Evolutionary conservation across 2,329 filamentous ascomycete species (phyloP).

Genomic region (Colletotrichum sansevieriae): DNA sequence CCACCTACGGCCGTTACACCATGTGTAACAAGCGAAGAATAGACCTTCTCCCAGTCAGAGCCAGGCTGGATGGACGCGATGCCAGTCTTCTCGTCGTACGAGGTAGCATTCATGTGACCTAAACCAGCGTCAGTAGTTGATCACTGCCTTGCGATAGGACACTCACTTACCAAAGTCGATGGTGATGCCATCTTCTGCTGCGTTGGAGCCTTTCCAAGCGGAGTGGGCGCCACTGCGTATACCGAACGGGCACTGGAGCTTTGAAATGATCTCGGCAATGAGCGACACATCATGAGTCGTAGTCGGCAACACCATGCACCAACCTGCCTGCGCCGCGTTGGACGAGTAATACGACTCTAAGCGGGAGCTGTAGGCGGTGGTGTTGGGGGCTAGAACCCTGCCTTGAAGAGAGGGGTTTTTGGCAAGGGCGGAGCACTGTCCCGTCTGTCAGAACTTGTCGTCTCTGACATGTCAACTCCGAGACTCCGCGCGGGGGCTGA

Average conservation of each 20-base stretch:
- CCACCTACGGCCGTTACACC: conserved; percentile 43
- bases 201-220: conserved; percentile 45
- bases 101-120: conserved; percentile 49
- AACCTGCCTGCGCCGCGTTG: no score
- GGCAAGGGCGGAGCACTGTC: conserved; percentile 45
- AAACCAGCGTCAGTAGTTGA: background rate
- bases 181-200: conserved; percentile 45
- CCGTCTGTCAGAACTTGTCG: background rate
- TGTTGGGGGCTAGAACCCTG: conserved; percentile 44
- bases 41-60: conserved; percentile 47
- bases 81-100: conserved; percentile 46
- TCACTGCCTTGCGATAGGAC: rapidly evolving
- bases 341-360: conserved; percentile 40
- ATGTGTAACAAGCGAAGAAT: conserved; percentile 42
- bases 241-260: conserved; percentile 47
- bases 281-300: conserved; percentile 36
- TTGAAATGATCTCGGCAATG: conserved; percentile 43
- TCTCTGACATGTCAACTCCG: no score
- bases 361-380: conserved; percentile 43
- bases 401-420: conserved; percentile 43
- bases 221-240: conserved; percentile 47
- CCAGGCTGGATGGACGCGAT: conserved; percentile 50
- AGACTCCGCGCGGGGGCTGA: background rate
- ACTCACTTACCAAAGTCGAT: conserved; percentile 44
- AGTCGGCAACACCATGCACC: conserved; percentile 37